Evolutionary conservation across 257 asterid species (phyloP), one percentile per base, ranked within the genome.

Genomic region (Primulina eburnea): DNA sequence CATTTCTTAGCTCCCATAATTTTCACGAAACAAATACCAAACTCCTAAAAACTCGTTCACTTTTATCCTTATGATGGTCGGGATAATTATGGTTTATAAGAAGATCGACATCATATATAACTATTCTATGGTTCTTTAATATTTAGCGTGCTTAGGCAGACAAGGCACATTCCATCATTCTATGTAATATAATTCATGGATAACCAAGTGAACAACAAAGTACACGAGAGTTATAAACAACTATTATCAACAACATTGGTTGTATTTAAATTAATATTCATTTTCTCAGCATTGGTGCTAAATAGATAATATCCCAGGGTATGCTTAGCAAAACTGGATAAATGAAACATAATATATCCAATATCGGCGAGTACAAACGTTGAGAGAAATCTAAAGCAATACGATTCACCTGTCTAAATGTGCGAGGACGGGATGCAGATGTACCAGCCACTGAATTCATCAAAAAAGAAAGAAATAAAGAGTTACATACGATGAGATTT

Each of bases 351-450:
- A 62, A 53, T 10, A 74, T 52, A 47, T 62, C 58, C 33, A 43
- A 18, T 14, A 30, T 21, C 52, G 33, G 18, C 4, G 20, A 30
- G 34, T 53, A 74, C 14, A 58, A 61, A 35, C 20, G 5, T 38
- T n/a, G 24, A n/a, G 30, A 16, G 26, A 62, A 74, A 68, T 61
- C 65, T 16, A 63, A 52, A 32, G 32, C 21, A 52, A 60, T 30
- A 7, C 6, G 37, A 32, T 32, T 6, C 82, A 92, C 98, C 96
- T 77, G 69, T 77, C 64, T 92, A 84, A 92, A 92, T 4, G 95
- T 80, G 69, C 95, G 96, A 65, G 98, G 98, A 73, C 97, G 96
- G 55, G 82, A 66, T 60, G 92, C 74, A 71, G 98, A 92, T 71
- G 92, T 78, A 66, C 96, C 96, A 78, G 96, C 92, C 75, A 79